A percentile compares a stretch with the other conserved stretches of the same genome.
phyloP scores from a whole-genome alignment of 768 basidiomycete genomes.

The Russula olivacea region DNA sequence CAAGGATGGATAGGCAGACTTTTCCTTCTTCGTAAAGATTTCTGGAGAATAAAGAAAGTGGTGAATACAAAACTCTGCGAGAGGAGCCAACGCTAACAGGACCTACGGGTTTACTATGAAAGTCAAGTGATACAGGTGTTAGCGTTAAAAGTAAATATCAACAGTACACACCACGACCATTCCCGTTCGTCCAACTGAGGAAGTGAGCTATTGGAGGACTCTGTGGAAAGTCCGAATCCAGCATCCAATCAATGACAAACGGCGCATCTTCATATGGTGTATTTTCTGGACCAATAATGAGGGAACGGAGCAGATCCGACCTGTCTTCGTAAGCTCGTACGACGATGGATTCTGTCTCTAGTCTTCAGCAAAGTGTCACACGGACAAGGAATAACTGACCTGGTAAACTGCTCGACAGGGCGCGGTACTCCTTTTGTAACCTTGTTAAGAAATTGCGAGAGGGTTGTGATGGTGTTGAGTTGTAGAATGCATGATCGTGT shows the following conservation, averaged over 20 bases:
- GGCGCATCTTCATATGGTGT: conserved; percentile 96
- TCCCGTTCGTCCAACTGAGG: conserved; percentile 90
- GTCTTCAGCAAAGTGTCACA: conserved; percentile 1
- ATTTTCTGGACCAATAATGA: conserved; percentile 90
- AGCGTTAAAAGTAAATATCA: neutral
- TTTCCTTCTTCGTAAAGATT: conserved; percentile 96
- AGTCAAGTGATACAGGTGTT: neutral
- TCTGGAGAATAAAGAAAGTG: conserved; percentile 32
- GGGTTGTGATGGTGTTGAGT: conserved; percentile 53
- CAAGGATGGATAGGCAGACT: conserved; percentile 85
- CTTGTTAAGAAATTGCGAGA: conserved; percentile 70
- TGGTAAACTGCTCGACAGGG: conserved; percentile 72
- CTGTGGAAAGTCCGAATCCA: conserved; percentile 78
- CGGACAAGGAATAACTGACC: conserved; percentile 41
- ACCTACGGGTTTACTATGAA: conserved; percentile 69
- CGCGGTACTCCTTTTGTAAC: conserved; percentile 78
- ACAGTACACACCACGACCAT: conserved; percentile 63
- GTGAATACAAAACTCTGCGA: neutral
- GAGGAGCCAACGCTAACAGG: neutral
- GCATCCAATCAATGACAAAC: conserved; percentile 91
- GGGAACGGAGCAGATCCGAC: conserved; percentile 74
- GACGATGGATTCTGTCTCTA: conserved; percentile 65
- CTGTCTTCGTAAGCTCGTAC: conserved; percentile 90
- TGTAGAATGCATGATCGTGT: conserved; percentile 74
- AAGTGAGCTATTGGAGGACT: conserved; percentile 86